A percentile compares a stretch with the other conserved stretches of the same genome.
Conservation (phyloP, 2,329 filamentous ascomycete genomes). For the Anisogramma anomala region DNA sequence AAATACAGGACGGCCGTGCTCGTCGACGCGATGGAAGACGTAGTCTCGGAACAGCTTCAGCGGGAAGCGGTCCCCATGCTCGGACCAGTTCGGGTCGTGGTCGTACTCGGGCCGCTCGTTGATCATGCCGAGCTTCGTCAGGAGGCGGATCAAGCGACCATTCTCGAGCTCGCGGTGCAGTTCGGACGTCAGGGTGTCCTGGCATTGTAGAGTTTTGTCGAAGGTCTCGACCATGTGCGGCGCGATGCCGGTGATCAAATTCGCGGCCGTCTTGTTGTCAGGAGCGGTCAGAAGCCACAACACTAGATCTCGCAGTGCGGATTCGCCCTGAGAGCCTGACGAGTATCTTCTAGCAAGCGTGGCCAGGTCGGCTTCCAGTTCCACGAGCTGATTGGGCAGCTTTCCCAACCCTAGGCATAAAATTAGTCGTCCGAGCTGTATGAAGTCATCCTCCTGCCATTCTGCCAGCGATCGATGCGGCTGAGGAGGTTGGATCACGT, state of each 20-base stretch:
- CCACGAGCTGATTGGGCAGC: constrained; percentile 36
- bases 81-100: constrained; percentile 69
- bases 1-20: constrained; percentile 68
- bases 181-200: constrained; percentile 62
- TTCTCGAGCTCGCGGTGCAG: constrained; percentile 81
- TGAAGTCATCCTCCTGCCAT: constrained; percentile 77
- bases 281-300: constrained; percentile 64
- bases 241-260: constrained; percentile 62
- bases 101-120: constrained; percentile 84
- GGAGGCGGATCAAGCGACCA: constrained; percentile 66
- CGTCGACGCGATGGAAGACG: constrained; percentile 91
- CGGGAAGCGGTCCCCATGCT: constrained; percentile 84
- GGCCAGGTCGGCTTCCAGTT: constrained; percentile 43
- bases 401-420: constrained; percentile 69
- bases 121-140: constrained; percentile 73
- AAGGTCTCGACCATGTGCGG: constrained; percentile 64
- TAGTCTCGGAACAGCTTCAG: constrained; percentile 94
- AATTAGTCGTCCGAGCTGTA: constrained; percentile 73
- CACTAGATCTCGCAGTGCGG: constrained; percentile 65
- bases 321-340: constrained; percentile 11
- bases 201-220: constrained; percentile 66
- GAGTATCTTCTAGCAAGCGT: constrained; percentile 10
- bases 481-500: constrained; percentile 79
- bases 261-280: constrained; percentile 59
- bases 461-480: constrained; percentile 56